These are phyloP conservation scores for Mallotus repandus DNA, from an alignment of 441 rosid species.

Conservation along the genomic window DNA sequence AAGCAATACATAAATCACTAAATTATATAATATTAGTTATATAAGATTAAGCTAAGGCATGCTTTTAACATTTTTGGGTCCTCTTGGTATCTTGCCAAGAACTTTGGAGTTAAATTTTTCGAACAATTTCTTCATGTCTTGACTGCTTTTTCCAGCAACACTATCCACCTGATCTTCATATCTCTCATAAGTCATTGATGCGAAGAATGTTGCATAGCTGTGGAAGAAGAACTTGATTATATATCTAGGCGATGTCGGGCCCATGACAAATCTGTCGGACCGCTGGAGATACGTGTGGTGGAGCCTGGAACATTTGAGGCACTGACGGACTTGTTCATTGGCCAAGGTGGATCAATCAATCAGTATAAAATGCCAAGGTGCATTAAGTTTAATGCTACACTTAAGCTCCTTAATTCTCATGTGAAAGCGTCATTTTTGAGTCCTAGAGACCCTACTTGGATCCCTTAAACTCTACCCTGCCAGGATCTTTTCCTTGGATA, in stretches of 20 bases:
- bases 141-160: constrained; percentile 40
- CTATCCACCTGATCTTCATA: constrained; percentile 40
- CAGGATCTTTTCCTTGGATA: background rate
- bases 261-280: constrained; percentile 63
- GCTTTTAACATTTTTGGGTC: constrained; percentile 22
- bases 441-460: constrained; percentile 81
- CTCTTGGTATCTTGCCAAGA: constrained; percentile 49
- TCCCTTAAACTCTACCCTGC: constrained; percentile 32
- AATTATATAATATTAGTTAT: too few relatives aligned
- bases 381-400: constrained; percentile 52
- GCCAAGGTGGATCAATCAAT: constrained; percentile 85
- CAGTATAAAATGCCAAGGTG: constrained; percentile 91
- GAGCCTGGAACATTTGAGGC: constrained; percentile 64
- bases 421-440: constrained; percentile 69
- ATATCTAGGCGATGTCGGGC: constrained; percentile 75
- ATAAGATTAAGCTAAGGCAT: background rate
- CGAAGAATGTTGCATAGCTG: constrained; percentile 67
- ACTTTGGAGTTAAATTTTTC: constrained; percentile 37
- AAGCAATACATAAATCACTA: too few relatives aligned
- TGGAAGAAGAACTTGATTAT: constrained; percentile 81
- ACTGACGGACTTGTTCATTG: constrained; percentile 71
- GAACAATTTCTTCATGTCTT: constrained; percentile 31
- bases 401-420: constrained; percentile 60
- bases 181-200: too few relatives aligned
- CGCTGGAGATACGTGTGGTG: constrained; percentile 81